Evolutionary conservation across 1,284 basidiomycete genomes (phyloP).

Genomic region (Hypsizygus ulmarius): DNA sequence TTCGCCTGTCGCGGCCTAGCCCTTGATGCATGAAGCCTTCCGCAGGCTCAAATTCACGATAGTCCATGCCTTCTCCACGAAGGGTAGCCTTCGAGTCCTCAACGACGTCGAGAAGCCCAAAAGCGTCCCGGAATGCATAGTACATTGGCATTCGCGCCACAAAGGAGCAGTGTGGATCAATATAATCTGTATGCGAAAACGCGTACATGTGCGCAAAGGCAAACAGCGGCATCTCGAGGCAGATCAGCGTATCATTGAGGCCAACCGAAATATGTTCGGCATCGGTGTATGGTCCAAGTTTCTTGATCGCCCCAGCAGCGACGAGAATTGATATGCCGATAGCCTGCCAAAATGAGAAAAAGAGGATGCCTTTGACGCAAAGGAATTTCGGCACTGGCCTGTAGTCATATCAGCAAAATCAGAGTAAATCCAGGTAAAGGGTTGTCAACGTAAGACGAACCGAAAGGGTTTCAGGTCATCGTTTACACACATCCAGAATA

Average conservation of each 20-base stretch:
- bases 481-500: conserved; percentile 92
- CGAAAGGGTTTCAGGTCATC: conserved; percentile 86
- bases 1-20: conserved; percentile 75
- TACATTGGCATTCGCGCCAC: conserved; percentile 86
- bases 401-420: conserved; percentile 4
- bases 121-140: conserved; percentile 86
- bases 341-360: conserved; percentile 98
- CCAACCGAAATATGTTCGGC: conserved; percentile 90
- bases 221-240: conserved; percentile 97
- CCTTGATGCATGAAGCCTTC: conserved; percentile 92
- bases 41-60: conserved; percentile 93
- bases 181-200: conserved; percentile 83
- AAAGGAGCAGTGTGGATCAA: conserved; percentile 62
- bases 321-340: conserved; percentile 88
- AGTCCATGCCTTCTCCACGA: conserved; percentile 88
- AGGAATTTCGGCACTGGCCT: conserved; percentile 91
- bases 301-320: conserved; percentile 72
- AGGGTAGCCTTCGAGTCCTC: conserved; percentile 86
- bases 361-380: conserved; percentile 96
- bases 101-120: conserved; percentile 84
- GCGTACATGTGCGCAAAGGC: conserved; percentile 91
- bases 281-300: conserved; percentile 86
- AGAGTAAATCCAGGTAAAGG: neutral
- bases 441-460: conserved; percentile 43
- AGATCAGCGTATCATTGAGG: conserved; percentile 87